Conservation (phyloP, 2,329 filamentous ascomycete species). For the Ceratocystis albifundus region DNA sequence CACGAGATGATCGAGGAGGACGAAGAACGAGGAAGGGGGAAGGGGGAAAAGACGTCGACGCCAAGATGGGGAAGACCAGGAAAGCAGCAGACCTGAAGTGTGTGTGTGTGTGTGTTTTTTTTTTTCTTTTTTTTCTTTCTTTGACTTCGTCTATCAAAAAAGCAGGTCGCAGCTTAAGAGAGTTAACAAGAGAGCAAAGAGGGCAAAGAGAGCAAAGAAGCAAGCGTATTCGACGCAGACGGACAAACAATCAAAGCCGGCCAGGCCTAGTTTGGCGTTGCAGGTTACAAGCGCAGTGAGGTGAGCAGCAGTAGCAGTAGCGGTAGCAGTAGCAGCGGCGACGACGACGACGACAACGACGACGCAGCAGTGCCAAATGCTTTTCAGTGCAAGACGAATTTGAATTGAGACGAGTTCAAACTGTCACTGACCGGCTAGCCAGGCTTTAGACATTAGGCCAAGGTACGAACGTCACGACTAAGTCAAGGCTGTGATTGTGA, state of each 20-base stretch:
- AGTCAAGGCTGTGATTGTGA: background rate
- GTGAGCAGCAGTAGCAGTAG: no score
- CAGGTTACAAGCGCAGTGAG: background rate
- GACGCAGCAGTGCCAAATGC: no score
- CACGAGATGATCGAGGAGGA: background rate
- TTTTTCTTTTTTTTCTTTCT: no score
- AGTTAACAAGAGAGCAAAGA: conserved; percentile 15
- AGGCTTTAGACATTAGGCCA: no score
- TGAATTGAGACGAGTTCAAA: no score
- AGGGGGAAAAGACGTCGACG: conserved; percentile 10
- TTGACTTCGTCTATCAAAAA: background rate
- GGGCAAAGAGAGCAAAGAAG: conserved; percentile 13
- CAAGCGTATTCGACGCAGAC: conserved; percentile 17
- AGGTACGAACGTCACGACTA: no score
- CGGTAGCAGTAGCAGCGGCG: no score
- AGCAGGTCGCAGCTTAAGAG: background rate
- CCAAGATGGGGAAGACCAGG: background rate
- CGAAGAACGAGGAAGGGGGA: conserved; percentile 12
- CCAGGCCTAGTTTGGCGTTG: background rate
- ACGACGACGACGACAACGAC: no score
- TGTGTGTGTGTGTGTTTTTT: no score
- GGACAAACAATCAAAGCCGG: background rate
- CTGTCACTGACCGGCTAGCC: no score
- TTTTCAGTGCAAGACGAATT: no score
- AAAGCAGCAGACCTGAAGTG: background rate